Evolutionary conservation across 805 yeast species (phyloP), one percentile per base, ranked within the genome.

Genomic region (Metschnikowia henanensis): DNA sequence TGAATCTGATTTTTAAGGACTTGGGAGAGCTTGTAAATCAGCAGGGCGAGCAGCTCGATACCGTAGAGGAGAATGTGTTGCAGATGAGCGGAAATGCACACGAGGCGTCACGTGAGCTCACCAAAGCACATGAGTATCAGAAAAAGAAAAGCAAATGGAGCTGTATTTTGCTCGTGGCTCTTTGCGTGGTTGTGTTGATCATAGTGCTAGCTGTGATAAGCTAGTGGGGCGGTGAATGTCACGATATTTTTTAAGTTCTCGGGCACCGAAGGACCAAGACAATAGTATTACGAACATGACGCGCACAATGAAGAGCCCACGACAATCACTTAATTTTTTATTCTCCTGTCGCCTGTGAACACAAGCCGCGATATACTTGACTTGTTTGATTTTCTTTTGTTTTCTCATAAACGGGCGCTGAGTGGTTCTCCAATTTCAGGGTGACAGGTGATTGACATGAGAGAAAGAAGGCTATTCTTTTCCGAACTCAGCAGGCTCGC

Each of bases 1-100:
- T 91, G 32, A 90, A 91, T 61, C 75, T 89, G 8, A 90, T 91
- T 4, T 90, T 89, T 61, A 81, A 81, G 52, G 96, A 90, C 56
- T 64, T 91, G 44, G 89, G 90, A 13, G 76, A 80, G 30, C 67
- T 91, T 55, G 94, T 91, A 2, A 72, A 76, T 40, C 91, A 88
- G 61, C 97, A 91, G 60, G 96, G 96, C 5, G 82, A 78, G 23
- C 90, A 87, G 52, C 75, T 91, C 15, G 95, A 89, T 57, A 80
- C 90, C 0, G 80, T 91, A 15, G 97, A 89, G 58, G 88, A 84
- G 49, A 89, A 89, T 62, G 72, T 91, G 35, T 65, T 81, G 20
- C 79, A 76, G 35, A 69, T 84, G 47, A 79, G 83, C 5, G 75
- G 70, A 18, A 84, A 87, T 55, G 77, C 87, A 5, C 83, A 81